Evolutionary conservation across 495 filamentous ascomycete genomes (phyloP).

Genomic region (Talaromyces borbonicus): DNA sequence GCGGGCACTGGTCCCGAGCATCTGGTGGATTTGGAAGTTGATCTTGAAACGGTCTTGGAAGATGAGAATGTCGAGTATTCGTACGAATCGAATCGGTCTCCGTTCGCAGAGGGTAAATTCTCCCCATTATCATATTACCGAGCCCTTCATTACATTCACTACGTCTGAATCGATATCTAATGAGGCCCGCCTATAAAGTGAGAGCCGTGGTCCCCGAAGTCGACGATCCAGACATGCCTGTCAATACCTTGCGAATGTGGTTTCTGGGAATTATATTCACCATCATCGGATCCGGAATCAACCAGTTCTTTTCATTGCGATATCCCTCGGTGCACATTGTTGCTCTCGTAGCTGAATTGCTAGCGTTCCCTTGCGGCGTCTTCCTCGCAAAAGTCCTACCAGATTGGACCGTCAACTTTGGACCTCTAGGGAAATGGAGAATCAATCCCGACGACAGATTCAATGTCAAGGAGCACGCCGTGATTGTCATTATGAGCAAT

Average conservation of each 20-base stretch:
- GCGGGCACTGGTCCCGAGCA: slow-evolving; percentile 21
- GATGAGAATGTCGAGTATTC: slow-evolving; percentile 23
- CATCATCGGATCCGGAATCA: slow-evolving; percentile 71
- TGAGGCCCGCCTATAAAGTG: slow-evolving; percentile 9
- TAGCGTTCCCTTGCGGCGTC: slow-evolving; percentile 53
- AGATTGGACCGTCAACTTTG: slow-evolving; percentile 27
- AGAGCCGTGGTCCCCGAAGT: slow-evolving; percentile 27
- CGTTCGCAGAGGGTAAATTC: slow-evolving; percentile 26
- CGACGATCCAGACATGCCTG: slow-evolving; percentile 31
- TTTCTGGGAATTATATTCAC: slow-evolving; percentile 65
- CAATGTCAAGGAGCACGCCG: slow-evolving; percentile 79
- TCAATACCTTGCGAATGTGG: slow-evolving; percentile 71
- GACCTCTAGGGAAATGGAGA: slow-evolving; percentile 36
- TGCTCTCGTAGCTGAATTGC: slow-evolving; percentile 51
- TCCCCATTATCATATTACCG: slow-evolving; percentile 7
- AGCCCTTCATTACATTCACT: not conserved
- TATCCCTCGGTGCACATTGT: slow-evolving; percentile 64
- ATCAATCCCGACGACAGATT: slow-evolving; percentile 52
- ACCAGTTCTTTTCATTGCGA: slow-evolving; percentile 64
- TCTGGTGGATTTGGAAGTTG: slow-evolving; percentile 21
- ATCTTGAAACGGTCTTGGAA: slow-evolving; percentile 15
- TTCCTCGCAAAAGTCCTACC: slow-evolving; percentile 36
- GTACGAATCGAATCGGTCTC: slow-evolving; percentile 27
- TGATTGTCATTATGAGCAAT: slow-evolving; percentile 83
- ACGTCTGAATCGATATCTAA: not conserved